These are phyloP conservation scores for Aspergillus vadensis DNA, from an alignment of 2,329 filamentous ascomycete genomes.

Conservation along the genomic window DNA sequence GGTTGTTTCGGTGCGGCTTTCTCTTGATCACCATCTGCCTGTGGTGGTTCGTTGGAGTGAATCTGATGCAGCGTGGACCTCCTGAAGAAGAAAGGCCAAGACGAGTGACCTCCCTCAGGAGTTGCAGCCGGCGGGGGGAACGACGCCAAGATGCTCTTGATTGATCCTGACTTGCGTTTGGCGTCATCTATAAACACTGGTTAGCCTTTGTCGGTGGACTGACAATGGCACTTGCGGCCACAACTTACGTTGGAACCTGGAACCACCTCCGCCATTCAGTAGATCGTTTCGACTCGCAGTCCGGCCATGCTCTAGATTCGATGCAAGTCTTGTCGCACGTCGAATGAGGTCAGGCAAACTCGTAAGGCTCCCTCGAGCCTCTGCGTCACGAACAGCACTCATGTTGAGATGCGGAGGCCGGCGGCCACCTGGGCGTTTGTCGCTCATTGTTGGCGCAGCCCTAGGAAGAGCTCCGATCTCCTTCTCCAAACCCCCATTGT, in stretches of 20 bases:
- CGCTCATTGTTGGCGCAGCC: constrained; percentile 41
- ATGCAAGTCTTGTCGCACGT: constrained; percentile 80
- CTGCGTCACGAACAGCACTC: constrained; percentile 76
- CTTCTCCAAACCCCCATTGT: constrained; percentile 27
- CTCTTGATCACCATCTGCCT: constrained; percentile 21
- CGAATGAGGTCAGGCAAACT: constrained; percentile 89
- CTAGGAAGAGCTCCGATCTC: constrained; percentile 28
- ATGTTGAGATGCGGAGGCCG: constrained; percentile 76
- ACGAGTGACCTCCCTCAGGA: constrained; percentile 39
- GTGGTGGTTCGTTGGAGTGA: constrained; percentile 28
- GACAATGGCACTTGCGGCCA: constrained; percentile 13
- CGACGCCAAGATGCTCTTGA: constrained; percentile 66
- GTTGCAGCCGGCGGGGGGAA: constrained; percentile 63
- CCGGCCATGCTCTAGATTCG: constrained; percentile 81
- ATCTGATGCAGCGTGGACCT: constrained; percentile 38
- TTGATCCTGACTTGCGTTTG: constrained; percentile 53
- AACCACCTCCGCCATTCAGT: constrained; percentile 35
- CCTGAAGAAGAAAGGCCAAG: constrained; percentile 44
- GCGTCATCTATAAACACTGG: constrained; percentile 3
- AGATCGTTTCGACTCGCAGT: constrained; percentile 62
- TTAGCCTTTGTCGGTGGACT: constrained; percentile 6
- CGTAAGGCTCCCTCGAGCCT: constrained; percentile 84
- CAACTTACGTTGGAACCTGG: constrained; percentile 21
- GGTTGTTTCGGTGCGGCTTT: constrained; percentile 34
- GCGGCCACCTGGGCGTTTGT: constrained; percentile 40